These are phyloP conservation scores for Linanthus parryae DNA, from an alignment of 148 eudicot genomes.

Conservation along the genomic window DNA sequence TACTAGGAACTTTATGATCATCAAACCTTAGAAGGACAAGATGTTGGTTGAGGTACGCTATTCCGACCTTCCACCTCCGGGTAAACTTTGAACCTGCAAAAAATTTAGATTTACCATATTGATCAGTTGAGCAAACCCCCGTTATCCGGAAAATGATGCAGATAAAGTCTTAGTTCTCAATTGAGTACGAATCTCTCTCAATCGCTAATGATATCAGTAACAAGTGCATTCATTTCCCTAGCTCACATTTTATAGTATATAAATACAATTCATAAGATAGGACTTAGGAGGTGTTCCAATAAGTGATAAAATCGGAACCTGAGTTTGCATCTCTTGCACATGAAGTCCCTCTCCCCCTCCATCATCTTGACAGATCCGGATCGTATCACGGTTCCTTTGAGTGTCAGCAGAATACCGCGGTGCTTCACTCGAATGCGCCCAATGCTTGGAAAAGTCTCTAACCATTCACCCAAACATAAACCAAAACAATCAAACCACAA, in stretches of 20 bases:
- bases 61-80: constrained; percentile 85
- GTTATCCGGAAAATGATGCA: no score
- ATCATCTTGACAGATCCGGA: constrained; percentile 86
- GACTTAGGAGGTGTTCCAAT: no score
- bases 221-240: no score
- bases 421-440: constrained; percentile 89
- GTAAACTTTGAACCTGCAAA: constrained; percentile 66
- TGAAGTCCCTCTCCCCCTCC: constrained; percentile 78
- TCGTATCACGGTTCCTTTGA: constrained; percentile 86
- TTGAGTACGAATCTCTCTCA: no score
- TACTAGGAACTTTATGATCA: not conserved
- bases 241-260: no score
- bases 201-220: no score
- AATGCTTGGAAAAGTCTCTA: constrained; percentile 84
- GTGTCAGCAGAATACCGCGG: constrained; percentile 74
- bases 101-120: no score
- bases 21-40: constrained; percentile 58
- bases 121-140: not conserved
- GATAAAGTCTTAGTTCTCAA: no score
- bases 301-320: constrained; percentile 32
- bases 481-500: constrained; percentile 1
- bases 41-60: constrained; percentile 47
- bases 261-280: no score
- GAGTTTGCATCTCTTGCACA: constrained; percentile 69
- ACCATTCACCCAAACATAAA: constrained; percentile 18